Percentiles rank a stretch among this genome's conserved stretches.
These are phyloP conservation scores for Serpula lacrymans DNA, from an alignment of 768 basidiomycete genomes.

Conservation along the genomic window DNA sequence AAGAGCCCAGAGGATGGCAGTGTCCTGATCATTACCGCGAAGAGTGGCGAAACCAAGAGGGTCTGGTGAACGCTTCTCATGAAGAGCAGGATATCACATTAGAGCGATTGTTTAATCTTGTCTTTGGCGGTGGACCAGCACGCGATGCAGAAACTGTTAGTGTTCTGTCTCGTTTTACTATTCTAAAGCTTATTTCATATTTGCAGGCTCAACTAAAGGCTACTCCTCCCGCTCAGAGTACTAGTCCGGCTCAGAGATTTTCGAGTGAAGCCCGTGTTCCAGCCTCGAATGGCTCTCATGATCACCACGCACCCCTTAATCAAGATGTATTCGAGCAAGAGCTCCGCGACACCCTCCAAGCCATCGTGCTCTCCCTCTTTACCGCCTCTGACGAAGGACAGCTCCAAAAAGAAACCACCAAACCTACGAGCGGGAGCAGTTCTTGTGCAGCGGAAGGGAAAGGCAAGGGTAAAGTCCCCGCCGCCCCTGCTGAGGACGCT, in stretches of 20 bases:
- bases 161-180: constrained; percentile 2
- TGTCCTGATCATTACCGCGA: constrained; percentile 2
- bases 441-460: neutral
- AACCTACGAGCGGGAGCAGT: constrained; percentile 1
- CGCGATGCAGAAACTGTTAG: too few relatives aligned
- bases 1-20: neutral
- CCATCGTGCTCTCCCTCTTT: constrained; percentile 2
- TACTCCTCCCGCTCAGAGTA: constrained; percentile 5
- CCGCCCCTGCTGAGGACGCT: constrained; percentile 3
- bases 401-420: neutral
- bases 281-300: neutral
- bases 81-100: constrained; percentile 4
- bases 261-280: constrained; percentile 3
- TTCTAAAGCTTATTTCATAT: neutral
- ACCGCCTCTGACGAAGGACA: neutral
- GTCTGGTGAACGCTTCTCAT: constrained; percentile 2
- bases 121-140: constrained; percentile 5
- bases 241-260: neutral
- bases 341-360: neutral
- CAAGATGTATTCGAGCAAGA: constrained; percentile 4
- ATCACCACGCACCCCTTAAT: neutral
- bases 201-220: constrained; percentile 10
- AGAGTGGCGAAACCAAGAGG: neutral
- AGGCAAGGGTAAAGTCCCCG: neutral
- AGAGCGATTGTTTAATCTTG: constrained; percentile 11